Base-by-base conservation (phyloP, 2,329 filamentous ascomycete genomes). In the Stylonectria norvegica region DNA sequence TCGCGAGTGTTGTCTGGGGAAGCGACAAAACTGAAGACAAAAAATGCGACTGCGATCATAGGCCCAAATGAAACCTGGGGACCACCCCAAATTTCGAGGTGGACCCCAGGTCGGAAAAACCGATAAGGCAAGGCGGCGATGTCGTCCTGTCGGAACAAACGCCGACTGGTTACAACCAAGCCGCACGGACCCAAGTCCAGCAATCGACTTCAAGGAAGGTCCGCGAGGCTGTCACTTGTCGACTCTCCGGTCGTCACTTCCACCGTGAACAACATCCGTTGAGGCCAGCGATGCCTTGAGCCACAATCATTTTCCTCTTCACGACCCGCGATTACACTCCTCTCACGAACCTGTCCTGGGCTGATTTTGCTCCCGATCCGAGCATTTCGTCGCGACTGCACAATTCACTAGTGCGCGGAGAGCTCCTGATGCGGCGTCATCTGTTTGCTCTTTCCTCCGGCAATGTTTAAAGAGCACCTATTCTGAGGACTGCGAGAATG, bases 401-500 rank as follows among this genome's bases (percentile, higher is more conserved):
- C 10, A 17, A 47, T 38, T 36, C 34, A 36, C 38, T 20, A 40
- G 31, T 31, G 36, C 31, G 42, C 43, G 7, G 40, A 35, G 42
- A 19, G 40, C 32, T 49, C 48, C 45, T 51, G 34, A 60, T 63
- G 59, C 53, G 49, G 47, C 50, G 36, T 48, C 47, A 42, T 42
- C 42, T 42, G 53, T 55, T 49, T 46, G 49, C 48, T 51, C 51
- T 45, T 61, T 52, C 55, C 34, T 5, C 43, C 42, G 49, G 53
- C 60, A 48, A 62, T 61, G 61, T 53, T 50, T 56, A 50, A 58
- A 52, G 55, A 49, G 46, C 44, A 40, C 47, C 44, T 50, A 50
- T 56, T 53, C 48, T 58, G 44, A 60, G 31, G 36, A 53, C 27
- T 41, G 38, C 51, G 48, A 62, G 40, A 50, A 63, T 54, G 54